phyloP scores from a whole-genome alignment of 192 early-diverging fungal genomes.

The Coemansia sp. region DNA sequence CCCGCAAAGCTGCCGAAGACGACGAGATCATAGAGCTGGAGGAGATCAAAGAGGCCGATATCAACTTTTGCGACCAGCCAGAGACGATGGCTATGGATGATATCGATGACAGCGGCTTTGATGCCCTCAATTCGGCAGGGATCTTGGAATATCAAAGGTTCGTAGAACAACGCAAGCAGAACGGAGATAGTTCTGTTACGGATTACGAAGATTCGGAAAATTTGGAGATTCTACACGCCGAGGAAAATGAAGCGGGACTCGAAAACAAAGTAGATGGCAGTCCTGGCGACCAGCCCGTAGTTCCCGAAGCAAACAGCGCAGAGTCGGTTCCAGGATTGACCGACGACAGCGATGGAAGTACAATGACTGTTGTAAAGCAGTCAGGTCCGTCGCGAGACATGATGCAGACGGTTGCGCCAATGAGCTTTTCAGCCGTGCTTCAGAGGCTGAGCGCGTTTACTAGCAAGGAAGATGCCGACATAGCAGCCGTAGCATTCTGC shows the following conservation, averaged over 20 bases:
- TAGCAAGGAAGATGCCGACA: constrained; percentile 85
- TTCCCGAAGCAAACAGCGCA: no score
- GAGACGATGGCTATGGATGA: constrained; percentile 11
- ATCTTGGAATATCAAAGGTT: constrained; percentile 50
- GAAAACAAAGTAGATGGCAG: background rate
- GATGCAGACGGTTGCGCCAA: constrained; percentile 32
- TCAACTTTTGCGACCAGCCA: constrained; percentile 12
- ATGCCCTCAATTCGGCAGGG: constrained; percentile 16
- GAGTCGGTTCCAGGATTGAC: background rate
- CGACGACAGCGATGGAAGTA: constrained; percentile 28
- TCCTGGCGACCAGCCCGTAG: background rate
- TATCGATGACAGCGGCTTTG: constrained; percentile 25
- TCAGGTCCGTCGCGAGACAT: constrained; percentile 10
- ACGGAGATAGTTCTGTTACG: background rate
- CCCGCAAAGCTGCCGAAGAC: background rate
- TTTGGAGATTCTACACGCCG: background rate
- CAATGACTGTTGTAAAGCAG: constrained; percentile 29
- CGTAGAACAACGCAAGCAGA: constrained; percentile 23
- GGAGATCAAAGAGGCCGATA: constrained; percentile 27
- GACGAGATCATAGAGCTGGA: constrained; percentile 9
- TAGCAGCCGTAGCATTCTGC: constrained; percentile 90
- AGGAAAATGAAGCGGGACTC: background rate
- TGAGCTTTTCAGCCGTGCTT: constrained; percentile 66
- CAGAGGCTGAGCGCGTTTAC: constrained; percentile 71
- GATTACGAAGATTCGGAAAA: background rate